Conservation (phyloP, 352 stramenopile genomes). For the Phytophthora cryptogea region DNA sequence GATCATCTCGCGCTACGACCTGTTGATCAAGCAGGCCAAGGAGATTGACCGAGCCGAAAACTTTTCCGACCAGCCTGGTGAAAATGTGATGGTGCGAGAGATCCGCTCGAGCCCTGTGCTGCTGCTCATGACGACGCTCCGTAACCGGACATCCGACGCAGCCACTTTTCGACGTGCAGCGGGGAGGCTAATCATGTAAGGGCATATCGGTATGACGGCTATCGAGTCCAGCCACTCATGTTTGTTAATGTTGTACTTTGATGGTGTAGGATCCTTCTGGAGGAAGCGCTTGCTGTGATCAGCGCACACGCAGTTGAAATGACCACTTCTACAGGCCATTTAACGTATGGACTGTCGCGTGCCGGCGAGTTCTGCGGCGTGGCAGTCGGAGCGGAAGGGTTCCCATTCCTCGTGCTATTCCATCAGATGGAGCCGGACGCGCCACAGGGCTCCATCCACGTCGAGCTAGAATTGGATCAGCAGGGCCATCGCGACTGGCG, state of each 20-base stretch:
- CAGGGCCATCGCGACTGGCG: slow-evolving; percentile 11
- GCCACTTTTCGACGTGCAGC: slow-evolving; percentile 39
- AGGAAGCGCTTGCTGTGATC: slow-evolving; percentile 48
- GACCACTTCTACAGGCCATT: slow-evolving; percentile 27
- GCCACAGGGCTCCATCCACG: slow-evolving; percentile 33
- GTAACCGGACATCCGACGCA: slow-evolving; percentile 30
- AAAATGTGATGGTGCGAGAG: slow-evolving; percentile 40
- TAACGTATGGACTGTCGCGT: slow-evolving; percentile 27
- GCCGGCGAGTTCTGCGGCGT: slow-evolving; percentile 40
- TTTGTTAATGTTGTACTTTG: background rate
- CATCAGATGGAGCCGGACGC: slow-evolving; percentile 50
- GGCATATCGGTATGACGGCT: background rate
- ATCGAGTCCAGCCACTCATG: background rate
- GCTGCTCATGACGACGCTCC: slow-evolving; percentile 52
- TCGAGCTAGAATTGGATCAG: slow-evolving; percentile 14
- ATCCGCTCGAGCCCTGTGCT: slow-evolving; percentile 43
- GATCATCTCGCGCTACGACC: slow-evolving; percentile 62
- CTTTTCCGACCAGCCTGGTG: slow-evolving; percentile 14
- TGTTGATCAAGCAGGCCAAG: slow-evolving; percentile 48
- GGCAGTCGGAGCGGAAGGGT: slow-evolving; percentile 38
- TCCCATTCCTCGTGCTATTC: slow-evolving; percentile 51
- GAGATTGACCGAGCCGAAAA: slow-evolving; percentile 57
- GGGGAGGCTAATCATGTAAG: slow-evolving; percentile 51
- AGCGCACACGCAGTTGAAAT: slow-evolving; percentile 34
- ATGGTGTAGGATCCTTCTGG: slow-evolving; percentile 44